Evolutionary conservation across 148 eudicot genomes (phyloP), one percentile per base, ranked within the genome.

Genomic region (Fallopia convolvulus): DNA sequence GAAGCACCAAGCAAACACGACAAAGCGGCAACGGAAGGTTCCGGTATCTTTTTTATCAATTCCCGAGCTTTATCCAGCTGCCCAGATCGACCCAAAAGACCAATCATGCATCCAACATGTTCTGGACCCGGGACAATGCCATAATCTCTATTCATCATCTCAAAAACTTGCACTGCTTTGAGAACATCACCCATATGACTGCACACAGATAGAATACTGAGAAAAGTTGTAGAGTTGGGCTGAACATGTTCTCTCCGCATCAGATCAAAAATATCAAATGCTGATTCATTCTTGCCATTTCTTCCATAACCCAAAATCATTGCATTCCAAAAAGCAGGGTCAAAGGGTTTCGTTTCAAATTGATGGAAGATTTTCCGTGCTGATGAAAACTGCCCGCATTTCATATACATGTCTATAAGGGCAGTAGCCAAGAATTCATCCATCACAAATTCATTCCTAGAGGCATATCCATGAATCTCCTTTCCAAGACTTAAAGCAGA

Each of bases 271-370:
- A 88, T 78, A 61, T 84, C 65, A 17, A 92, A 86, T 36, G 94
- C 97, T n/a, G 78, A 78, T 72, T 88, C 89, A 47, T 77, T 75
- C 65, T 81, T 82, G 20, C 98, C 87, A 75, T 91, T 90, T 83
- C 83, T 90, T 41, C 97, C 97, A 80, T 86, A 90, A 36, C 98
- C 98, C 56, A 90, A 86, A 50, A 93, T 91, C 94, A 90, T 89
- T 2, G 94, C 93, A 75, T 91, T 93, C 93, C 92, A 91, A 70
- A 90, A 80, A 50, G 89, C 90, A 52, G 97, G 90, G 77, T 90
- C 93, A 6, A 21, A 46, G 7, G 91, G 88, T 42, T 81, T 85
- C 56, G 60, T 71, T 66, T 74, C 77, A 70, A 84, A 86, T 79
- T 82, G 86, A 77, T 92, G 79, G 49, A 91, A 94, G 53, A 87